Evolutionary conservation across 257 asterid genomes (phyloP).

Genomic region (Fraxinus pennsylvanica): DNA sequence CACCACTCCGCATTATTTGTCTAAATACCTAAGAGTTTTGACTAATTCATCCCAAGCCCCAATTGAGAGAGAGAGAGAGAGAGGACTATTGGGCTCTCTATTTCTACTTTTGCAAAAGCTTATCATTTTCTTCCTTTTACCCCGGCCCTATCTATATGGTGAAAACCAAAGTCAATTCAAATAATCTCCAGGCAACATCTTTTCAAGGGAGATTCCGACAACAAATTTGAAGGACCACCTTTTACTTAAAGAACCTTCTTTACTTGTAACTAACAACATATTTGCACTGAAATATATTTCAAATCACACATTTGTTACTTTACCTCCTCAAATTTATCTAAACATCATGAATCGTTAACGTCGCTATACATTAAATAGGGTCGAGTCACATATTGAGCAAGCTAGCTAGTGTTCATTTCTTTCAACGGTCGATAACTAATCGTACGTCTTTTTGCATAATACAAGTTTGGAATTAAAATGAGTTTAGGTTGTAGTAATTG

Average conservation of each 20-base stretch:
- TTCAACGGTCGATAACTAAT: neutral
- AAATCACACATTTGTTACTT: neutral
- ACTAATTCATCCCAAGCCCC: no score
- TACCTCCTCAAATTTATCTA: neutral
- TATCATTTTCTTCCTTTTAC: neutral
- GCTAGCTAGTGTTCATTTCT: neutral
- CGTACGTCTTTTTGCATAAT: neutral
- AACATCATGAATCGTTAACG: neutral
- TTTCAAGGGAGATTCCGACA: neutral
- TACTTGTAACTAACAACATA: neutral
- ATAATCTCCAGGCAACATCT: slow-evolving; percentile 10
- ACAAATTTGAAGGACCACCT: neutral
- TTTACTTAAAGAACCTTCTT: neutral
- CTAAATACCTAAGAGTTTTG: no score
- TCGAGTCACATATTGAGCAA: neutral
- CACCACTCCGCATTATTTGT: no score
- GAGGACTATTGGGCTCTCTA: neutral
- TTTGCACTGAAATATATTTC: neutral
- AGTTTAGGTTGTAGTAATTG: neutral
- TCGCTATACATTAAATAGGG: no score
- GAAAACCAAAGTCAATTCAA: neutral
- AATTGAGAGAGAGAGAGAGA: no score
- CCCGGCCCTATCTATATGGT: neutral
- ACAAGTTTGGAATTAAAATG: neutral
- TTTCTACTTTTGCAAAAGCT: neutral